These are phyloP conservation scores for Liriodendron chinense DNA, from an alignment of 164 flowering plant genomes.

Conservation along the genomic window DNA sequence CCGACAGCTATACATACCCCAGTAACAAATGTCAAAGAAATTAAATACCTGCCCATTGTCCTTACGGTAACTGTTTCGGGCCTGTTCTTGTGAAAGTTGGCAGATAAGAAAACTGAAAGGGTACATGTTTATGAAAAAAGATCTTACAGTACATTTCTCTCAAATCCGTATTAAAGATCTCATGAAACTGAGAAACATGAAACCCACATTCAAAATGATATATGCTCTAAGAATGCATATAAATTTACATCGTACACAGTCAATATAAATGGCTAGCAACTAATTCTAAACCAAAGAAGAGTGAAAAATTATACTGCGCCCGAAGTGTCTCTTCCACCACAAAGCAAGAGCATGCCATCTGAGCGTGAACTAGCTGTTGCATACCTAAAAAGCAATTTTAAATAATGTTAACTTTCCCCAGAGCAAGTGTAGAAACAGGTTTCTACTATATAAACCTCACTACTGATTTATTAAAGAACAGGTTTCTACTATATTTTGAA, in stretches of 20 bases:
- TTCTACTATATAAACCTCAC: background rate
- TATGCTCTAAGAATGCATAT: background rate
- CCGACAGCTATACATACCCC: no score
- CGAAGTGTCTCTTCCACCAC: conserved; percentile 93
- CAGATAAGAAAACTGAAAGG: no score
- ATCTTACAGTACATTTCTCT: no score
- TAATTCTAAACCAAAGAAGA: background rate
- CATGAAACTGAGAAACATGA: background rate
- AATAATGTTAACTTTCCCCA: background rate
- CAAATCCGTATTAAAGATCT: background rate
- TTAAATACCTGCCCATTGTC: no score
- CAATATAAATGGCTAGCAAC: background rate
- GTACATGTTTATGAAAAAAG: no score
- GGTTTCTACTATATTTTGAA: background rate
- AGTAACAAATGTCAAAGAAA: no score
- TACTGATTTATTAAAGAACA: background rate
- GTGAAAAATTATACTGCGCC: conserved; percentile 57
- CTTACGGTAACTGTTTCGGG: no score
- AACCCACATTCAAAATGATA: background rate
- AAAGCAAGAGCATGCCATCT: conserved; percentile 98
- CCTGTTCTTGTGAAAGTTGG: no score
- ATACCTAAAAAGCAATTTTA: conserved; percentile 55
- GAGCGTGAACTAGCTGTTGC: conserved; percentile 98
- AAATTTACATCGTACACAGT: background rate
- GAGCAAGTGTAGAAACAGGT: background rate